A percentile compares a stretch with the other conserved stretches of the same genome.
Evolutionary conservation across 192 early-diverging fungal species (phyloP).

Genomic region (Umbelopsis isabellina): DNA sequence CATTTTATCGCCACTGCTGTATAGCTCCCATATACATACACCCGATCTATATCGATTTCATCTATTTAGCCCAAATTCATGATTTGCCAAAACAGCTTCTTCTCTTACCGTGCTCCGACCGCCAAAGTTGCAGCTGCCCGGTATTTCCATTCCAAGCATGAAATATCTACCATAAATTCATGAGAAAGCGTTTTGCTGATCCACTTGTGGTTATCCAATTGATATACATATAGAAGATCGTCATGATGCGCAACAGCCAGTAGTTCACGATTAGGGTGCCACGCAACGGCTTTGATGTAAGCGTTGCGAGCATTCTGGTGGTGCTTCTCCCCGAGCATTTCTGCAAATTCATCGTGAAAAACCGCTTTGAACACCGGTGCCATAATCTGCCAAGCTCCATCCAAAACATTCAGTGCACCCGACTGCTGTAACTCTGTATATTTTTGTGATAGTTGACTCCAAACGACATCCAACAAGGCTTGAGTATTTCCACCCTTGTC

Average conservation of each 20-base stretch:
- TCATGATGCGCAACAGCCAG: conserved; percentile 72
- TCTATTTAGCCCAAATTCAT: not conserved
- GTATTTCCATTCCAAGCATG: conserved; percentile 56
- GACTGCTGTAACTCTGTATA: conserved; percentile 4
- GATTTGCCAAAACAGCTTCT: not conserved
- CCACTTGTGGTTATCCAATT: conserved; percentile 61
- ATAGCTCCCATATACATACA: conserved; percentile 54
- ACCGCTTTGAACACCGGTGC: conserved; percentile 7
- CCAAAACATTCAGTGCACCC: not conserved
- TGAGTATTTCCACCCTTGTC: not conserved
- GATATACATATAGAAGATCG: conserved; percentile 70
- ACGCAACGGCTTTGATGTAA: conserved; percentile 64
- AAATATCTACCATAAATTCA: conserved; percentile 44
- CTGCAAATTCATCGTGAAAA: conserved; percentile 18
- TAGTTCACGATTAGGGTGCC: conserved; percentile 72
- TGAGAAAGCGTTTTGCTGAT: conserved; percentile 41
- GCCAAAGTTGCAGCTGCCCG: conserved; percentile 43
- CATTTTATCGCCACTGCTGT: conserved; percentile 2
- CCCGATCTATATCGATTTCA: conserved; percentile 41
- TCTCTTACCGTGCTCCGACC: conserved; percentile 48
- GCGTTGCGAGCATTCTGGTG: not conserved
- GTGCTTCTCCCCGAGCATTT: conserved; percentile 13
- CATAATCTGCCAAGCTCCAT: conserved; percentile 13
- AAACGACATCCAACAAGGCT: conserved; percentile 4
- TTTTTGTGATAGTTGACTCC: not conserved